phyloP scores from a whole-genome alignment of 768 basidiomycete genomes.

The Cystobasidium ongulense region DNA sequence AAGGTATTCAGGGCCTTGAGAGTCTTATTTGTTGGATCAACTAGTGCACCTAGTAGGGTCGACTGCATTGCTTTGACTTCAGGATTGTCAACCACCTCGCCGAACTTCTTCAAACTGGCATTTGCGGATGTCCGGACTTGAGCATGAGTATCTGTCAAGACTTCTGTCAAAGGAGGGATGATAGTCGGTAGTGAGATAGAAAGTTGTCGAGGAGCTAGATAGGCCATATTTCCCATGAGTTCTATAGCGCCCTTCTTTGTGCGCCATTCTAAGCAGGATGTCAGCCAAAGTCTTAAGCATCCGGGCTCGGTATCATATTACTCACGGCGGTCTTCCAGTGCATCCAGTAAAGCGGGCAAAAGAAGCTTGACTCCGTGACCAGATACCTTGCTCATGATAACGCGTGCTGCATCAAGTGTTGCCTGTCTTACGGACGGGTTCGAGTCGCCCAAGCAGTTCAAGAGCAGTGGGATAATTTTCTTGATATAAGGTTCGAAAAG shows the following conservation, averaged over 20 bases:
- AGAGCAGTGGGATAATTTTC: constrained; percentile 70
- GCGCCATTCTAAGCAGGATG: constrained; percentile 59
- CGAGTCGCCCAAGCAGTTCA: constrained; percentile 77
- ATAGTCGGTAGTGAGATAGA: constrained; percentile 91
- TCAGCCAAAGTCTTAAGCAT: background rate
- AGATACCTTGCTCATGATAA: constrained; percentile 82
- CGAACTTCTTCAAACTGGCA: constrained; percentile 91
- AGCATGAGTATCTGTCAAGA: constrained; percentile 92
- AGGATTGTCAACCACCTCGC: constrained; percentile 95
- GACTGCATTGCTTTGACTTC: constrained; percentile 88
- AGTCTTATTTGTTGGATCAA: constrained; percentile 80
- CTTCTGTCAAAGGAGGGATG: constrained; percentile 87
- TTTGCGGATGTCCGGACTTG: constrained; percentile 90
- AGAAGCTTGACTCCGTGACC: constrained; percentile 85
- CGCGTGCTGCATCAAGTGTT: constrained; percentile 77
- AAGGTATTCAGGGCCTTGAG: constrained; percentile 72
- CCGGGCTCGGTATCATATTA: background rate
- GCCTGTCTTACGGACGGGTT: constrained; percentile 84
- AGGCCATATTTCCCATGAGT: constrained; percentile 94
- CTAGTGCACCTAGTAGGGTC: constrained; percentile 81
- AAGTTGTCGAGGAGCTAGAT: constrained; percentile 88
- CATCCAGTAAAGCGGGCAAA: constrained; percentile 75
- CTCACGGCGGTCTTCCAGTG: constrained; percentile 77
- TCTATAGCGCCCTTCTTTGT: constrained; percentile 94
- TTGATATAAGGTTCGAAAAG: constrained; percentile 88